These are phyloP conservation scores for Excoecaria agallocha DNA, from an alignment of 345 rosid species.

Conservation along the genomic window DNA sequence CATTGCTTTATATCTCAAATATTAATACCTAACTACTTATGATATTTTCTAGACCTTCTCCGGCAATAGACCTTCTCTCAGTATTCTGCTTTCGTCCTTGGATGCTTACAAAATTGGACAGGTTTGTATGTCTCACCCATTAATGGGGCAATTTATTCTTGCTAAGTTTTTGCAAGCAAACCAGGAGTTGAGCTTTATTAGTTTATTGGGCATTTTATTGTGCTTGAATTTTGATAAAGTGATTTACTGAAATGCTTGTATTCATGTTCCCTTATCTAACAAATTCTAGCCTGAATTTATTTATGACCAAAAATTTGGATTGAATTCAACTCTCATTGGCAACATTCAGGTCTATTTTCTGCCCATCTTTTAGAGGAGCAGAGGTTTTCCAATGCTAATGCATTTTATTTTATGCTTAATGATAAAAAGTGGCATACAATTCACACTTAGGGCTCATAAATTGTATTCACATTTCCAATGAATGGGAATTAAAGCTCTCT, in stretches of 20 bases:
- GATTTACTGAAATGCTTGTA: neutral
- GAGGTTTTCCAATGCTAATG: neutral
- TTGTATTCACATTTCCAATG: neutral
- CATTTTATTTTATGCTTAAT: neutral
- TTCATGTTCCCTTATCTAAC: neutral
- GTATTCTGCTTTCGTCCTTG: constrained; percentile 80
- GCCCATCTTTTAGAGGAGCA: too few relatives aligned
- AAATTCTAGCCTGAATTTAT: neutral
- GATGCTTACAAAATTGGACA: constrained; percentile 79
- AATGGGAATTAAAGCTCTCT: neutral
- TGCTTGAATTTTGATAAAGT: neutral
- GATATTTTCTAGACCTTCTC: constrained; percentile 62
- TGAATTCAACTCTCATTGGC: neutral
- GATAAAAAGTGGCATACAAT: neutral
- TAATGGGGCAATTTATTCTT: neutral
- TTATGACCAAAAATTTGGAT: neutral
- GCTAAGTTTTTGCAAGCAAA: neutral
- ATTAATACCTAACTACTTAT: constrained; percentile 10
- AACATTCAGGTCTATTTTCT: too few relatives aligned
- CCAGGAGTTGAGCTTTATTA: neutral
- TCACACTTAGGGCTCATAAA: too few relatives aligned
- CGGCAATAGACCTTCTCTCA: constrained; percentile 90
- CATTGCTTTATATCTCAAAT: constrained; percentile 4
- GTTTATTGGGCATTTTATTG: neutral
- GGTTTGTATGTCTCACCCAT: constrained; percentile 40